These are phyloP conservation scores for Orbilia oligospora DNA, from an alignment of 2,329 filamentous ascomycete species.

Conservation along the genomic window DNA sequence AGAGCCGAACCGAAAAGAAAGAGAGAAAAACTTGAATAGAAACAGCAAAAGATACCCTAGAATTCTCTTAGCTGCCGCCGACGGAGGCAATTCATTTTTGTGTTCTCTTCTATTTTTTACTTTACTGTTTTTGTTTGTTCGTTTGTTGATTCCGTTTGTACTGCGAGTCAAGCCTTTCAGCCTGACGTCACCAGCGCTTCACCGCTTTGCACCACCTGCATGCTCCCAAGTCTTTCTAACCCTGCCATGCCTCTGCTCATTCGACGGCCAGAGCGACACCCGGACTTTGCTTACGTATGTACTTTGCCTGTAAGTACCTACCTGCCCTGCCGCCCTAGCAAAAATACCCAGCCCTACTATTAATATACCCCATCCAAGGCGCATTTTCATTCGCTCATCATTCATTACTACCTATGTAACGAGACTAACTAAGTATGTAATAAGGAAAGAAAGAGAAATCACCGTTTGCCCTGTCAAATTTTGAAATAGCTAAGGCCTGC, in stretches of 20 bases:
- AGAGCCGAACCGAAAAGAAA: constrained; percentile 7
- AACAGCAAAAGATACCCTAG: neutral
- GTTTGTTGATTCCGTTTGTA: neutral
- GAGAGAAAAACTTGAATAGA: constrained; percentile 5
- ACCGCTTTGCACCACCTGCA: neutral
- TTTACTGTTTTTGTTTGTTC: constrained; percentile 4
- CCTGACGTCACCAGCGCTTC: constrained; percentile 15
- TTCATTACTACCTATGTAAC: no score
- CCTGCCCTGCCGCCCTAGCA: neutral
- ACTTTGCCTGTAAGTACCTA: neutral
- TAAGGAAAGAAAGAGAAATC: neutral
- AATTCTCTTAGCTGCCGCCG: constrained; percentile 16
- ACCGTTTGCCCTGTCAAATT: neutral
- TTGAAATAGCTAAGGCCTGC: no score
- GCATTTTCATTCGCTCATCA: neutral
- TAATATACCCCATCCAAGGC: neutral
- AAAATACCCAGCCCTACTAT: neutral
- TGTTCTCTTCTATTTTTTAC: neutral
- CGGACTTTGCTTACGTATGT: constrained; percentile 15
- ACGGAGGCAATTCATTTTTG: constrained; percentile 7
- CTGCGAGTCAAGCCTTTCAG: neutral
- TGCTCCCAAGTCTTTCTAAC: neutral
- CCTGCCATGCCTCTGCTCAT: neutral
- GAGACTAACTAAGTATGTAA: no score
- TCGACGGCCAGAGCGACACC: constrained; percentile 12